phyloP scores from a whole-genome alignment of 2,329 filamentous ascomycete genomes.

The Calonectria montana region DNA sequence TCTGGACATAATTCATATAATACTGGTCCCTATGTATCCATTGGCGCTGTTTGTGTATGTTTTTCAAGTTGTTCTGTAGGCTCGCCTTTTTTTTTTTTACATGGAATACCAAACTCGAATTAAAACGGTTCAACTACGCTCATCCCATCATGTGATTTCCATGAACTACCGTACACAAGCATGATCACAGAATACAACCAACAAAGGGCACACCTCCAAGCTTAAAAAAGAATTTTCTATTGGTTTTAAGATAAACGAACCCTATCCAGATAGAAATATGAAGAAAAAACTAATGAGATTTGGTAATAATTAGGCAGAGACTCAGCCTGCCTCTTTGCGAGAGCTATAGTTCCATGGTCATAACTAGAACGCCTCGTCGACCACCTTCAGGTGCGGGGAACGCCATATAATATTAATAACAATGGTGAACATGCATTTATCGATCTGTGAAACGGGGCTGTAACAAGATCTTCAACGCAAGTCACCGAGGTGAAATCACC shows the following conservation, averaged over 20 bases:
- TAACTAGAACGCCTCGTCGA: constrained; percentile 35
- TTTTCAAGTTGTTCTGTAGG: neutral
- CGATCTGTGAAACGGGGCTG: constrained; percentile 16
- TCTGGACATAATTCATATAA: neutral
- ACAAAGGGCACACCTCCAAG: neutral
- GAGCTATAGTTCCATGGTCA: constrained; percentile 43
- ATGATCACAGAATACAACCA: neutral
- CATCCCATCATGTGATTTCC: neutral
- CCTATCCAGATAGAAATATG: constrained; percentile 39
- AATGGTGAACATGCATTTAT: constrained; percentile 23
- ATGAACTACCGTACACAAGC: neutral
- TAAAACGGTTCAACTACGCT: neutral
- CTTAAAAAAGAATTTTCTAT: constrained; percentile 33
- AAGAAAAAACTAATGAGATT: constrained; percentile 29
- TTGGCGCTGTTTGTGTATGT: neutral
- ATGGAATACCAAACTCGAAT: neutral
- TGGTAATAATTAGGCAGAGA: constrained; percentile 31
- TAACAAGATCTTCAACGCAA: constrained; percentile 24
- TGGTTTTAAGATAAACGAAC: constrained; percentile 29
- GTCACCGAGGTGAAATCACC: constrained; percentile 31
- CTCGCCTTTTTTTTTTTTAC: neutral
- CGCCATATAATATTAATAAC: constrained; percentile 32
- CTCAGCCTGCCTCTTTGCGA: constrained; percentile 30
- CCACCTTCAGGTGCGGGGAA: constrained; percentile 21
- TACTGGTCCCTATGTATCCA: neutral